Base-by-base conservation (phyloP, 2,329 filamentous ascomycete species). In the Dryadomyces sulphureus region DNA sequence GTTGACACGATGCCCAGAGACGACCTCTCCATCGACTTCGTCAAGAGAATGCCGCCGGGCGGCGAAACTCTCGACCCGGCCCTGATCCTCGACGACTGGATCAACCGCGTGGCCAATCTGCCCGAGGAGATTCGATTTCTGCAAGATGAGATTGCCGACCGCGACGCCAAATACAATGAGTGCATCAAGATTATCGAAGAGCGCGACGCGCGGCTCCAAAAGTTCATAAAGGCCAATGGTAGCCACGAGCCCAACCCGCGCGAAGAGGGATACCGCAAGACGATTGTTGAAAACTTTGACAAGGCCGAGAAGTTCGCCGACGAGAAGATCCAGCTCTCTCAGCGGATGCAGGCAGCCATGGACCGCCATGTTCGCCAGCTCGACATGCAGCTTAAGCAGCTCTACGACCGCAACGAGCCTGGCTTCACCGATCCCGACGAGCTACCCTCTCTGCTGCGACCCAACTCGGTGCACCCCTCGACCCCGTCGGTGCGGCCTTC, bases 71-170 rank as follows among this genome's bases (percentile, higher is more conserved):
- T 77, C 60, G 77, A 81, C 55, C 74, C 76, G 48, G 72, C 81
- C 47, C 69, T 81, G 52, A 79, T 88, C 56, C 75, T 89, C 55
- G 84, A 90, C 60, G 82, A 88, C 61, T 89, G 83, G 70, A 77
- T 81, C 59, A 77, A 81, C 59, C 72, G 67, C 63, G 81, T 83
- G 19, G 79, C 83, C 55, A 92, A 92, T 57, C 70, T 90, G 24
- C 84, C 84, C 50, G 82, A 85, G 52, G 85, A 92, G 63, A 79
- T 92, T 49, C 79, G 81, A 19, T 88, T 89, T 65, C 72, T 90
- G 51, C 81, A 89, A 57, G 84, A 89, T 58, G 85, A 92, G 63
- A 84, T 90, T 52, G 71, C 79, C 57, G 81, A 84, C 59, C 90
- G 89, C 61, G 85, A 93, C 59, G 72, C 75, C 43, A 71, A 78